Evolutionary conservation across 441 rosid species (phyloP).

Genomic region (Adansonia madagascariensis): DNA sequence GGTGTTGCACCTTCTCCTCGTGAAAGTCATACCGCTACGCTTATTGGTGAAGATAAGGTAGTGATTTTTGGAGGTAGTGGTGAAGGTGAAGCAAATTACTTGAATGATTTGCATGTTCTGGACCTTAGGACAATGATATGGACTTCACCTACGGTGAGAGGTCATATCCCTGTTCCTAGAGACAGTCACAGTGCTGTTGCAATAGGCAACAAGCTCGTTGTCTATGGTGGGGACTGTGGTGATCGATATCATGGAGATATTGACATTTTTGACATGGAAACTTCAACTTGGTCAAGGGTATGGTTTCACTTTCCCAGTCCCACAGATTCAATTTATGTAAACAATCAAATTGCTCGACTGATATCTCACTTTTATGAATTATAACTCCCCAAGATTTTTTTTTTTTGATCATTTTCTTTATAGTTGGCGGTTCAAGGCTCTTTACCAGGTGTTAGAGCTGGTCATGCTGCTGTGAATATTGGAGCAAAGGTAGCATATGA

Average conservation of each 20-base stretch:
- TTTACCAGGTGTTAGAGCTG: slow-evolving; percentile 70
- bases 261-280: slow-evolving; percentile 55
- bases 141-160: slow-evolving; percentile 57
- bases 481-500: slow-evolving; percentile 55
- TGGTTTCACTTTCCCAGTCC: slow-evolving; percentile 17
- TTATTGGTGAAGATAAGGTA: slow-evolving; percentile 49
- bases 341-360: slow-evolving; percentile 22
- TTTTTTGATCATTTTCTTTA: slow-evolving; percentile 1
- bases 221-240: slow-evolving; percentile 78
- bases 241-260: slow-evolving; percentile 67
- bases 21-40: slow-evolving; percentile 75
- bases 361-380: neutral
- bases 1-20: slow-evolving; percentile 68
- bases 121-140: slow-evolving; percentile 67
- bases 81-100: slow-evolving; percentile 72
- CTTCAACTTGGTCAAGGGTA: slow-evolving; percentile 68
- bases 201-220: slow-evolving; percentile 51
- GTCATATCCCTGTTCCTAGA: slow-evolving; percentile 65
- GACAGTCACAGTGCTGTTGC: slow-evolving; percentile 74
- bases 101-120: slow-evolving; percentile 68
- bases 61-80: slow-evolving; percentile 81
- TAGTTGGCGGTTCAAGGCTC: slow-evolving; percentile 61
- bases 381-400: neutral
- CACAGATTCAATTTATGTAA: neutral
- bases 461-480: slow-evolving; percentile 63